Base-by-base conservation (phyloP, 768 basidiomycete species). In the Infundibulicybe gibba region DNA sequence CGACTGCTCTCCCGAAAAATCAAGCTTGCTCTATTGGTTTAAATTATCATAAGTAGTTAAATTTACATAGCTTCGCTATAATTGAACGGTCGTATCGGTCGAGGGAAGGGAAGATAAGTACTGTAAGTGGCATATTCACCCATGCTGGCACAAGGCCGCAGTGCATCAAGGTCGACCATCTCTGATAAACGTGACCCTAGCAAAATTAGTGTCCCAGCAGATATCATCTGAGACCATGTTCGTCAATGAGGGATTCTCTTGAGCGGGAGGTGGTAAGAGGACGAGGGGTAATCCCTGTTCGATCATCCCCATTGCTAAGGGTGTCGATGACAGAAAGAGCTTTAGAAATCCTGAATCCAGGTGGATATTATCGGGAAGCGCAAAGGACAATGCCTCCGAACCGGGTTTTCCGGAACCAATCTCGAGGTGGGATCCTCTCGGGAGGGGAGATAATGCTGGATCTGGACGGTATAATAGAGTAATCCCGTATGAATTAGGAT, bases 391-490 rank as follows among this genome's bases (percentile, higher is more conserved):
- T 2, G 78, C 73, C 48, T 75, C 72, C 0, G 74, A 74, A 6
- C 72, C 75, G 13, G 63, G 64, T 39, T 58, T 59, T 3, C 74
- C 72, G 8, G 72, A 69, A 8, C 72, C 67, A 53, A 76, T 66
- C 54, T 73, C 61, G 35, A 77, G 57, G 16, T 49, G 61, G 13
- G 67, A 60, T 31, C 65, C 66, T 33, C 63, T 67, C 6, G 61
- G 69, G 35, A 83, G 69, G 13, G 79, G 80, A 6, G 80, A 65
- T n/a, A 44, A 41, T 31, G 63, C 61, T 9, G 67, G 62, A 39
- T 67, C 69, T 5, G 81, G 76, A 41, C 75, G 75, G 59, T 80
- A 80, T n/a, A 82, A 60, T 46, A 80, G 67, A 45, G 71, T 75
- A 50, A 79, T 78, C 43, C 68, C 70, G 49, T 81, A 76, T 34